These are phyloP conservation scores for Microdochium bolleyi DNA, from an alignment of 2,329 filamentous ascomycete genomes.

Conservation along the genomic window DNA sequence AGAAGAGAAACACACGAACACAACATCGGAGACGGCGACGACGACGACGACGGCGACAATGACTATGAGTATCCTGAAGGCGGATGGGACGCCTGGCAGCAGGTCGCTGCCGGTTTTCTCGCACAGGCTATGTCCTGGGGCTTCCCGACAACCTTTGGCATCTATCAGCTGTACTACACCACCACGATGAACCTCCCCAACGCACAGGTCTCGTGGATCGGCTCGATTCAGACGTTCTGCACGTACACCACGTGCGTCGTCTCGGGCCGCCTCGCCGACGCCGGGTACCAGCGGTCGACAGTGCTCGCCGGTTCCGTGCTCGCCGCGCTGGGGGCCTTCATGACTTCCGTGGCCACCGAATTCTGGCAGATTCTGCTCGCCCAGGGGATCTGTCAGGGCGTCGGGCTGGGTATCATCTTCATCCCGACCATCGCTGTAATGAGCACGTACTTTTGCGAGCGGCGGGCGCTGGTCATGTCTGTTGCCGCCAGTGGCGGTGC, in stretches of 20 bases:
- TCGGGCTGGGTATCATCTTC: slow-evolving; percentile 48
- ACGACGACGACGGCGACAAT: background rate
- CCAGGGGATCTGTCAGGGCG: slow-evolving; percentile 43
- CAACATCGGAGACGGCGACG: background rate
- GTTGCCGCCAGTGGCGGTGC: slow-evolving; percentile 53
- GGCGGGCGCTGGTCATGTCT: slow-evolving; percentile 49
- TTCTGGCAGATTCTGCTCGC: slow-evolving; percentile 32
- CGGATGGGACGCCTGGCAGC: slow-evolving; percentile 24
- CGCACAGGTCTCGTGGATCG: slow-evolving; percentile 35
- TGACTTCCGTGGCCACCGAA: slow-evolving; percentile 23
- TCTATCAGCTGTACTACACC: slow-evolving; percentile 36
- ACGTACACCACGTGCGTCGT: slow-evolving; percentile 20
- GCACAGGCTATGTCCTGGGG: slow-evolving; percentile 36
- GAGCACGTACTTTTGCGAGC: slow-evolving; percentile 49
- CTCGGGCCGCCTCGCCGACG: slow-evolving; percentile 21
- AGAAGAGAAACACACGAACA: background rate
- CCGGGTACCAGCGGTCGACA: slow-evolving; percentile 20
- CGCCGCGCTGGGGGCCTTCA: slow-evolving; percentile 27
- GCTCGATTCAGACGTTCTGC: slow-evolving; percentile 29
- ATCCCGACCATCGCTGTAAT: slow-evolving; percentile 43
- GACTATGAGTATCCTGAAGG: slow-evolving; percentile 32
- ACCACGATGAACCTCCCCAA: slow-evolving; percentile 21
- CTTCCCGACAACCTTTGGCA: slow-evolving; percentile 38
- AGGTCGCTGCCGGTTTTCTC: slow-evolving; percentile 23
- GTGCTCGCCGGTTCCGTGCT: slow-evolving; percentile 23